Evolutionary conservation across 345 rosid genomes (phyloP), one percentile per base, ranked within the genome.

Genomic region (Salix dunnii): DNA sequence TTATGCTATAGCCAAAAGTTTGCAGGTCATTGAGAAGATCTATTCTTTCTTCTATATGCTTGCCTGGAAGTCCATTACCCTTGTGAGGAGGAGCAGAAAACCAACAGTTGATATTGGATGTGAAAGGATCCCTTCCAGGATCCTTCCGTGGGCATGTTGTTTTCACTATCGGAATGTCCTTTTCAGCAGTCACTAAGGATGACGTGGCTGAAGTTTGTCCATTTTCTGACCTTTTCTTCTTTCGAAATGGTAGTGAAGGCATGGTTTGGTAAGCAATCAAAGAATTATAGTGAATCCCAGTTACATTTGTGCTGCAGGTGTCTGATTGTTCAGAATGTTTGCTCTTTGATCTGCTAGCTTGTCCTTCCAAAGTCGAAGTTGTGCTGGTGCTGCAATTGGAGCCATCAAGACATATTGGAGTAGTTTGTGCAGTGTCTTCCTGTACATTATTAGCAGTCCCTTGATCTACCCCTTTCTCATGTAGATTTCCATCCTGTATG

Each of bases 191-290:
- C 67, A 74, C 68, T 67, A 75, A 68, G 27, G 88, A 76, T 71
- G 90, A 80, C 33, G 77, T 66, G 33, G 78, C 55, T 53, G 84
- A 74, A 66, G 42, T 61, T 72, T 82, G 91, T 72, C 82, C 86
- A 67, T 84, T 88, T 46, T 77, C 87, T 6, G 86, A 86, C 79
- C 88, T 88, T 81, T 66, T 87, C 80, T 84, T 87, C 85, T 83
- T 88, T 4, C 85, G 80, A 73, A 78, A 74, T 75, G 73, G 77
- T n/a, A 82, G 67, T 83, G 82, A 80, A 61, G 75, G 62, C 49
- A 38, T 28, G 16, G 70, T 63, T 76, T 84, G 80, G 82, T 84
- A 88, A 77, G 80, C 77, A 40, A 70, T 72, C 53, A 80, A 74
- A 69, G 79, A 85, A 82, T 84, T 80, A 55, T 87, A 88, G 42